Percentiles rank a stretch among this genome's conserved stretches.
Evolutionary conservation across 495 filamentous ascomycete species (phyloP).

Genomic region (Neurospora sp.): DNA sequence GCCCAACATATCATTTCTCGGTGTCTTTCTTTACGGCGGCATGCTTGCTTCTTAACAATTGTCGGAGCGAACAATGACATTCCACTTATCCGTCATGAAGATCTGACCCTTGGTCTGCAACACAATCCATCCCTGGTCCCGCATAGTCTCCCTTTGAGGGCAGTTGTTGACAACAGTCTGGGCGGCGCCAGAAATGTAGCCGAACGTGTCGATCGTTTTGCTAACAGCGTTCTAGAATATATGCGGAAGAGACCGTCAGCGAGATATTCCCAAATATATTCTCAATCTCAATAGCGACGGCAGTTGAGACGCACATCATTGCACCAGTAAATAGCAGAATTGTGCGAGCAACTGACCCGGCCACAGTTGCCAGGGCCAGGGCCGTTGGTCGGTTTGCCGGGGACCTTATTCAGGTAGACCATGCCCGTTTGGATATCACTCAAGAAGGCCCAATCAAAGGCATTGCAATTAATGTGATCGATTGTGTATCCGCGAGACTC

Average conservation of each 20-base stretch:
- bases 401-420: conserved; percentile 9
- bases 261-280: not conserved
- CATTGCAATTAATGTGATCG: not conserved
- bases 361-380: conserved; percentile 17
- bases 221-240: not conserved
- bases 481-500: not conserved
- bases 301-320: conserved; percentile 16
- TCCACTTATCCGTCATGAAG: not conserved
- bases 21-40: too few species aligned
- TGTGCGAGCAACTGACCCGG: conserved; percentile 17
- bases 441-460: not conserved
- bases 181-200: not conserved
- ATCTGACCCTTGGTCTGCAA: not conserved
- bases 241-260: not conserved
- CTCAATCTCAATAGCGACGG: not conserved
- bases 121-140: not conserved
- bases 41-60: too few species aligned
- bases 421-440: conserved; percentile 20
- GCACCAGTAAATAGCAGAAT: conserved; percentile 20
- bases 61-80: not conserved
- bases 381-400: conserved; percentile 3
- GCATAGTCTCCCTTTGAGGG: not conserved
- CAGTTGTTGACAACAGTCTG: not conserved
- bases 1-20: too few species aligned
- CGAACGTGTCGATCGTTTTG: not conserved